phyloP scores from a whole-genome alignment of 2,329 filamentous ascomycete species.

The Alternaria viburni region DNA sequence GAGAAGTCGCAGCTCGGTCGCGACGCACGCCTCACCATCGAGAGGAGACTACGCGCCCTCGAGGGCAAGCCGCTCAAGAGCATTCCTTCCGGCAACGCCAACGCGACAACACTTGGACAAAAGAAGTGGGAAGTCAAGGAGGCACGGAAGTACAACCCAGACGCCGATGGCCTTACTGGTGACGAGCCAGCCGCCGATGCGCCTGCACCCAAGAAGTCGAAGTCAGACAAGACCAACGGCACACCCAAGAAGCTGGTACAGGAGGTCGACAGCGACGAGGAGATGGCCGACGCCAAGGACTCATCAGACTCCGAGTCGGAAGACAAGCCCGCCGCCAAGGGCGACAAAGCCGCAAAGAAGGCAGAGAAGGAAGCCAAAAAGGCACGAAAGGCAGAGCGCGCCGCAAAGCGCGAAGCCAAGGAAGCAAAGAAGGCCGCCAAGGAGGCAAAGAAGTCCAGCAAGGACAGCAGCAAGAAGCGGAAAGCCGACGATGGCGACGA shows the following conservation, averaged over 20 bases:
- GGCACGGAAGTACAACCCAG: conserved; percentile 89
- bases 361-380: conserved; percentile 55
- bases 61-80: conserved; percentile 90
- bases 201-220: conserved; percentile 53
- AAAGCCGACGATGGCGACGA: conserved; percentile 22
- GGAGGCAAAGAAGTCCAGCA: conserved; percentile 62
- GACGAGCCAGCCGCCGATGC: conserved; percentile 63
- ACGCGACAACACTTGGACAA: conserved; percentile 37
- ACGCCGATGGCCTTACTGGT: conserved; percentile 82
- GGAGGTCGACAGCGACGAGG: conserved; percentile 54
- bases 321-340: conserved; percentile 42
- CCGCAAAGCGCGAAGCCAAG: conserved; percentile 48
- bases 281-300: conserved; percentile 48
- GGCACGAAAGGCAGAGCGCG: conserved; percentile 47
- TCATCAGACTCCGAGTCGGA: conserved; percentile 45
- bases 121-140: conserved; percentile 93
- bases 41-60: conserved; percentile 75
- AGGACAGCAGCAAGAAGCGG: conserved; percentile 60
- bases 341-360: conserved; percentile 48
- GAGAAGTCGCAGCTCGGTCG: conserved; percentile 84
- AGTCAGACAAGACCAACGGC: conserved; percentile 51
- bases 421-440: conserved; percentile 61
- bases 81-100: conserved; percentile 65
- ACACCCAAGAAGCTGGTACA: conserved; percentile 55
- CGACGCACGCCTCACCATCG: conserved; percentile 72